phyloP scores from a whole-genome alignment of 768 basidiomycete genomes.

The Mycena maculata region DNA sequence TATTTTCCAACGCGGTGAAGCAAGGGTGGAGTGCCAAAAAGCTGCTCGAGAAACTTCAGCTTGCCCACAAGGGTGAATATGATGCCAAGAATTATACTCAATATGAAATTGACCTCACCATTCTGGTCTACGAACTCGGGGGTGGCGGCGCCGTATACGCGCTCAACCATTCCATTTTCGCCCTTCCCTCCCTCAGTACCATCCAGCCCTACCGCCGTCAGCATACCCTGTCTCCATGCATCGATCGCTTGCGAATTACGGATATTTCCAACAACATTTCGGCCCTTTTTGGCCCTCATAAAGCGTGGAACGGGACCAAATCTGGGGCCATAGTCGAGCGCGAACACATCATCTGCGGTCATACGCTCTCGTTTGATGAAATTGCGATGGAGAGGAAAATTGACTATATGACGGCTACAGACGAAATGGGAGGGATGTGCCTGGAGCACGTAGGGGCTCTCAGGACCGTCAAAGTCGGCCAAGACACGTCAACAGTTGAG shows the following conservation, averaged over 20 bases:
- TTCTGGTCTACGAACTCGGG: slow-evolving; percentile 16
- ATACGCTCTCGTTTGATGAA: slow-evolving; percentile 32
- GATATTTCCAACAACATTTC: not conserved
- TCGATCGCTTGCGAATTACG: not conserved
- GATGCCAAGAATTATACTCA: not conserved
- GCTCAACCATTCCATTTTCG: slow-evolving; percentile 2
- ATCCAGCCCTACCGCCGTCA: slow-evolving; percentile 8
- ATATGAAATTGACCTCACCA: slow-evolving; percentile 17
- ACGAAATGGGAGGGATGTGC: slow-evolving; percentile 35
- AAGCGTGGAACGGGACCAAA: not conserved
- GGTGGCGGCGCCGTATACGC: slow-evolving; percentile 11
- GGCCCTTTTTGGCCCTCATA: not conserved
- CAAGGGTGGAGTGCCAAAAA: not conserved
- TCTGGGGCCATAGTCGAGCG: not conserved
- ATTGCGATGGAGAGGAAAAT: slow-evolving; percentile 24
- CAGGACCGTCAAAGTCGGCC: slow-evolving; percentile 4
- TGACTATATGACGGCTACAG: slow-evolving; percentile 29
- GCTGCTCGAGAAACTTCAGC: not conserved
- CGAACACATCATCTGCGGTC: not conserved
- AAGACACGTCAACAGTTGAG: slow-evolving; percentile 3
- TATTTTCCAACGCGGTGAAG: not conserved
- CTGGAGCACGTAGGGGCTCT: slow-evolving; percentile 29
- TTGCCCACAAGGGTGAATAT: slow-evolving; percentile 9
- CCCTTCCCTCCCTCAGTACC: slow-evolving; percentile 7
- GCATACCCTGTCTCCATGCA: not conserved